Base-by-base conservation (phyloP, 148 eudicot species). In the Dianthus caryophyllus region DNA sequence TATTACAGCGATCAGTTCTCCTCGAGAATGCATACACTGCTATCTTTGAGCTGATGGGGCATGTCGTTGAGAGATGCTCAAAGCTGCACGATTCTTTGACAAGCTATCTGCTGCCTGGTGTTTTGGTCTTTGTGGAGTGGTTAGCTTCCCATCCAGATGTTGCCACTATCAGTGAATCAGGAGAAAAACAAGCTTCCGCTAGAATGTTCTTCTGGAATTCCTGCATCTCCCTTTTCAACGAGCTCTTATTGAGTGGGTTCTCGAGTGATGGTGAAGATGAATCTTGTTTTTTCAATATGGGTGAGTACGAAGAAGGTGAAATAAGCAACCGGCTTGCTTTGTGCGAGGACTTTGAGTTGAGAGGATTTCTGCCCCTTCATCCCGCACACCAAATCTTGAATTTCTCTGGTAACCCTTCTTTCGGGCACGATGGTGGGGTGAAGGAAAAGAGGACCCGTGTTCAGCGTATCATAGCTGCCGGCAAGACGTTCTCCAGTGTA, bases 71-170 rank as follows among this genome's bases (percentile, higher is more conserved):
- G 74, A 79, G 96, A 55, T 88, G 99, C 71, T 67, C 65, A 70
- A 84, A 86, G 77, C 62, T 86, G 71, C 76, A 33, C 31, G 99
- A 95, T 81, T 87, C 89, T 70, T 84, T 87, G 64, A 79, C 76
- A 27, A 90, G 99, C 75, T 87, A 74, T 70, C 70, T 95, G 21
- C 72, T 88, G 73, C 93, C 99, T 74, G 97, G 93, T 27, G 69
- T 90, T 57, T 68, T 90, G 82, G 86, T 90, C 33, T 95, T 95
- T 67, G 83, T 88, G 44, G 99, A 95, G 71, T 95, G 99, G 99
- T 76, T 95, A 69, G 99, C 99, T 61, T 86, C 85, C 76, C 84
- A 72, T 70, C 85, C 83, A 69, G 93, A 88, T 79, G 68, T 84
- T 66, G 89, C 84, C 13, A 61, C 77, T 73, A 80, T 80, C 69